Conservation (phyloP, 805 yeast genomes). For the Pichia heedii region DNA sequence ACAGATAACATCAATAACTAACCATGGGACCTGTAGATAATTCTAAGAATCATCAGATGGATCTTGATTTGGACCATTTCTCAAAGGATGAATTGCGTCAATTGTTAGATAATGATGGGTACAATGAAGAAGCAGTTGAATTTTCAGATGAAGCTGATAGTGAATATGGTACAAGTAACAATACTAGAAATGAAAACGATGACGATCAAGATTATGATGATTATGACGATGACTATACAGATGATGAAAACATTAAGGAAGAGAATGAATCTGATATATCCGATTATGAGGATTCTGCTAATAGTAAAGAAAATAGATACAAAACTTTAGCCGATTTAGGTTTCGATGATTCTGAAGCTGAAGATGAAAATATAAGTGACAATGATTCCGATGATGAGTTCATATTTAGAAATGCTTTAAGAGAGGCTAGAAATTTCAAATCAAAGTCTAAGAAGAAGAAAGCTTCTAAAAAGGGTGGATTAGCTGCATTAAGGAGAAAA, state of each 20-base stretch:
- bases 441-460: slow-evolving; percentile 28
- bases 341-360: slow-evolving; percentile 23
- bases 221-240: slow-evolving; percentile 14
- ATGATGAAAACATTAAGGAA: slow-evolving; percentile 8
- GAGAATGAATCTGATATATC: slow-evolving; percentile 8
- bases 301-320: slow-evolving; percentile 12
- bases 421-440: slow-evolving; percentile 60
- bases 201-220: slow-evolving; percentile 11
- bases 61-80: slow-evolving; percentile 15
- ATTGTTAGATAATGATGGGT: slow-evolving; percentile 19
- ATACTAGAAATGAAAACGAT: slow-evolving; percentile 11
- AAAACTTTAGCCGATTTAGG: slow-evolving; percentile 20
- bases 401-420: slow-evolving; percentile 51
- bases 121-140: neutral
- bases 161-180: neutral
- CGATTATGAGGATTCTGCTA: slow-evolving; percentile 14
- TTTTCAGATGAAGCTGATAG: neutral
- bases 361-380: slow-evolving; percentile 22
- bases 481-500: slow-evolving; percentile 30
- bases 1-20: no score
- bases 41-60: neutral
- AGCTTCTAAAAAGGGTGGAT: slow-evolving; percentile 19
- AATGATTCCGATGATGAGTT: slow-evolving; percentile 34
- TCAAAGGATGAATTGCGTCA: slow-evolving; percentile 21
- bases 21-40: no score